Evolutionary conservation across 148 eudicot genomes (phyloP).

Genomic region (Cornus suecica): DNA sequence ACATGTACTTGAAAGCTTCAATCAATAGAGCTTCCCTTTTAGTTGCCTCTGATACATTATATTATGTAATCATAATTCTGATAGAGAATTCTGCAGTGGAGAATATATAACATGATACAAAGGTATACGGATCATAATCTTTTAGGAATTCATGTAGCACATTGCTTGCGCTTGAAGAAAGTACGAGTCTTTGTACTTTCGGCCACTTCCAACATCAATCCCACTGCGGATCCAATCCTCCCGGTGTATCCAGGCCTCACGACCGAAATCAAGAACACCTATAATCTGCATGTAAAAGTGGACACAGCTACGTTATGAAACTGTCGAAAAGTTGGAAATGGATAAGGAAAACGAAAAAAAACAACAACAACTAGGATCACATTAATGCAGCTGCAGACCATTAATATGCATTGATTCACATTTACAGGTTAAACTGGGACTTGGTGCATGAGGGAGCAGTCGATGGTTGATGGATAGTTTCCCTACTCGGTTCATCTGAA

Average conservation of each 20-base stretch:
- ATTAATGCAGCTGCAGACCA: not conserved
- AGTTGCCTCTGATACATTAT: not conserved
- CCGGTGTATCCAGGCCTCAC: slow-evolving; percentile 93
- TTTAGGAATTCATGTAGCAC: slow-evolving; percentile 77
- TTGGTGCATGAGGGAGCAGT: not conserved
- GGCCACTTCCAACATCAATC: slow-evolving; percentile 52
- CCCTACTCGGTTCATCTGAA: not conserved
- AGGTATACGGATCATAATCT: not conserved
- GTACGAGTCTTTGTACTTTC: slow-evolving; percentile 68
- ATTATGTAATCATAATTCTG: not conserved
- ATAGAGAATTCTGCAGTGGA: not conserved
- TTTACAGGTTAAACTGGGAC: not conserved
- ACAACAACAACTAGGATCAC: not conserved
- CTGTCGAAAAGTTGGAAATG: not conserved
- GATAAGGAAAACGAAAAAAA: not conserved
- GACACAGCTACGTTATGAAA: not conserved
- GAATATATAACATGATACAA: not conserved
- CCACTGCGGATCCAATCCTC: slow-evolving; percentile 78
- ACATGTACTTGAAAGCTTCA: too few species aligned
- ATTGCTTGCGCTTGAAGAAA: slow-evolving; percentile 73
- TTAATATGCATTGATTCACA: not conserved
- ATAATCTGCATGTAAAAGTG: slow-evolving; percentile 48
- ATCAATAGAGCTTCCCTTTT: not conserved
- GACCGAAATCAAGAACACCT: slow-evolving; percentile 69
- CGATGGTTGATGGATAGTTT: not conserved